Conservation (phyloP, 345 rosid species). For the Eucalyptus marginata region DNA sequence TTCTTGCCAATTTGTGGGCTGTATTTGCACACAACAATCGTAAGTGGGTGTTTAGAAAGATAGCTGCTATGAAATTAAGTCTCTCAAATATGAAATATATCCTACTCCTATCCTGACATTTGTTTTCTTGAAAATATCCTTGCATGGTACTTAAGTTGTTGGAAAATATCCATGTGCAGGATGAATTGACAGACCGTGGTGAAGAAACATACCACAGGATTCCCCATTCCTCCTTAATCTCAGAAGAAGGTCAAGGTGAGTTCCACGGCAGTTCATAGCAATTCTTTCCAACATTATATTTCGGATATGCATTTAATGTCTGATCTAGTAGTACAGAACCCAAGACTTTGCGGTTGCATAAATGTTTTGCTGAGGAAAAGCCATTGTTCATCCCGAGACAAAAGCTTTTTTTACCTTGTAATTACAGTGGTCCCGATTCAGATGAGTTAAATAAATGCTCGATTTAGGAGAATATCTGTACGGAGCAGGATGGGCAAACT, state of each 20-base stretch:
- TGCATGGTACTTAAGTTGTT: neutral
- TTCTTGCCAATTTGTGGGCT: neutral
- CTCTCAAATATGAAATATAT: neutral
- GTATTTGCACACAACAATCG: neutral
- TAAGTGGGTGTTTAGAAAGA: neutral
- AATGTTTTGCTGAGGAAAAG: neutral
- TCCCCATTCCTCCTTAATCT: neutral
- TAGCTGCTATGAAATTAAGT: neutral
- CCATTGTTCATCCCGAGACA: neutral
- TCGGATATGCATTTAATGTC: neutral
- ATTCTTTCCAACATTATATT: neutral
- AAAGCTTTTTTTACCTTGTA: neutral
- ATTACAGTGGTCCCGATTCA: neutral
- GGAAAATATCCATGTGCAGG: neutral
- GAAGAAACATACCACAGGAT: neutral
- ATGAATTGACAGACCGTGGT: neutral
- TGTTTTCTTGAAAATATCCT: neutral
- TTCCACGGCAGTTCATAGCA: neutral
- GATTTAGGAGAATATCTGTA: neutral
- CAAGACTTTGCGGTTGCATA: neutral
- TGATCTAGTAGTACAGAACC: neutral
- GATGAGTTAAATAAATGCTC: neutral
- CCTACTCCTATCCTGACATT: neutral
- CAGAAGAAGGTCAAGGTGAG: neutral
- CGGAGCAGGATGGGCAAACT: neutral